phyloP scores from a whole-genome alignment of 23 red algal genomes.

The Gracilaria caudata region DNA sequence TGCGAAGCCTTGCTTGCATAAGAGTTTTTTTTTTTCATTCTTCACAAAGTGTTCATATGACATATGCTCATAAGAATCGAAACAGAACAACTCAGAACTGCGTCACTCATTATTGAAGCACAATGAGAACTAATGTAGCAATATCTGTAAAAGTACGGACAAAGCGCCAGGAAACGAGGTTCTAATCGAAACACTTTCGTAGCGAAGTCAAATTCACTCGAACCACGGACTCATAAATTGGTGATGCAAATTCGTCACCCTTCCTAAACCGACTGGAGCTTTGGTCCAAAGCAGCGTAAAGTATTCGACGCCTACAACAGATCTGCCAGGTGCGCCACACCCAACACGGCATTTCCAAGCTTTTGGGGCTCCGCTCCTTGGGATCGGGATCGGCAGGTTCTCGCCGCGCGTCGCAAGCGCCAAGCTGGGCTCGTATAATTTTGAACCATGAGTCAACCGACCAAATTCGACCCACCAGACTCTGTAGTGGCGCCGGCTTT shows the following conservation, averaged over 20 bases:
- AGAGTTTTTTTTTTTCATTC: too few species aligned
- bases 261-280: background rate
- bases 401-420: background rate
- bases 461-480: constrained; percentile 58
- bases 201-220: background rate
- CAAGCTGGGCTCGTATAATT: background rate
- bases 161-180: background rate
- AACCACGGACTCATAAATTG: background rate
- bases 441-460: constrained; percentile 20
- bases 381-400: background rate
- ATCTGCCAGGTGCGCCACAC: too few species aligned
- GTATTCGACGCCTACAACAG: background rate
- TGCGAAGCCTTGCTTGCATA: too few species aligned
- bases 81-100: too few species aligned
- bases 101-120: too few species aligned
- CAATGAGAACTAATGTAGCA: too few species aligned
- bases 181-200: background rate
- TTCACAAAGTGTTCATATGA: too few species aligned
- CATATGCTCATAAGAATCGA: too few species aligned
- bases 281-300: background rate
- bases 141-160: too few species aligned
- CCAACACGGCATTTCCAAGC: too few species aligned
- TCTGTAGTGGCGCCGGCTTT: constrained; percentile 56
- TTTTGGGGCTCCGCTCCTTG: background rate
- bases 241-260: constrained; percentile 9